These are phyloP conservation scores for Mycena citricolor DNA, from an alignment of 1,284 basidiomycete species.

Conservation along the genomic window DNA sequence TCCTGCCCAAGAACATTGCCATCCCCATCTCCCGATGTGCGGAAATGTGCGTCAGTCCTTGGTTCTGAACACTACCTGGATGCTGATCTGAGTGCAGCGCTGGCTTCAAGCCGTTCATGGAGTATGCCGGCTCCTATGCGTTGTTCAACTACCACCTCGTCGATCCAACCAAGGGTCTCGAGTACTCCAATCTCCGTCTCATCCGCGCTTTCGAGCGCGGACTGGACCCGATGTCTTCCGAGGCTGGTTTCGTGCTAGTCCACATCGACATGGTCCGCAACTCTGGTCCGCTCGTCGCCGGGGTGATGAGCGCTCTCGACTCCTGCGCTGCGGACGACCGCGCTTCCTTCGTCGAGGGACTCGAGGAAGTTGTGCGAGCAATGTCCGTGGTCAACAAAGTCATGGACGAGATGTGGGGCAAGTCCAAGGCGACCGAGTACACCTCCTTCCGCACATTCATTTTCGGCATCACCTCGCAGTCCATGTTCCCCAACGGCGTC, in stretches of 20 bases:
- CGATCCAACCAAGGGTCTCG: slow-evolving; percentile 25
- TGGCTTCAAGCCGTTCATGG: slow-evolving; percentile 31
- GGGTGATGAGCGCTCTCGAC: slow-evolving; percentile 17
- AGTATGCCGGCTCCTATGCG: slow-evolving; percentile 31
- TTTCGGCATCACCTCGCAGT: slow-evolving; percentile 26
- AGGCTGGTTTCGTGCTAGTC: slow-evolving; percentile 25
- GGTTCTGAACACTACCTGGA: background rate
- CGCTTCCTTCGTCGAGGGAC: slow-evolving; percentile 19
- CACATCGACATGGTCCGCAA: slow-evolving; percentile 30
- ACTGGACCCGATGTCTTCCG: slow-evolving; percentile 24
- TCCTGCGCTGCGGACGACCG: slow-evolving; percentile 21
- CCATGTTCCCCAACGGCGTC: slow-evolving; percentile 31
- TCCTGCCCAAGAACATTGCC: slow-evolving; percentile 24
- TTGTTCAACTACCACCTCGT: slow-evolving; percentile 28
- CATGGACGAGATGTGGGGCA: slow-evolving; percentile 27
- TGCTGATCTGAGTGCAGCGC: slow-evolving; percentile 11
- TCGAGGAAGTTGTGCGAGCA: slow-evolving; percentile 16
- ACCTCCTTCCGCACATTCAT: slow-evolving; percentile 28
- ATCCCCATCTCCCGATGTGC: slow-evolving; percentile 26
- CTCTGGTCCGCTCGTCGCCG: slow-evolving; percentile 27
- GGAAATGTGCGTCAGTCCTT: slow-evolving; percentile 16
- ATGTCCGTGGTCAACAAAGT: slow-evolving; percentile 21
- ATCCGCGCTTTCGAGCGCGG: slow-evolving; percentile 31
- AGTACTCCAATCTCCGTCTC: slow-evolving; percentile 30
- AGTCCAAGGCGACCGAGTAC: slow-evolving; percentile 25